These are phyloP conservation scores for Liriodendron chinense DNA, from an alignment of 164 flowering plant genomes.

Conservation along the genomic window DNA sequence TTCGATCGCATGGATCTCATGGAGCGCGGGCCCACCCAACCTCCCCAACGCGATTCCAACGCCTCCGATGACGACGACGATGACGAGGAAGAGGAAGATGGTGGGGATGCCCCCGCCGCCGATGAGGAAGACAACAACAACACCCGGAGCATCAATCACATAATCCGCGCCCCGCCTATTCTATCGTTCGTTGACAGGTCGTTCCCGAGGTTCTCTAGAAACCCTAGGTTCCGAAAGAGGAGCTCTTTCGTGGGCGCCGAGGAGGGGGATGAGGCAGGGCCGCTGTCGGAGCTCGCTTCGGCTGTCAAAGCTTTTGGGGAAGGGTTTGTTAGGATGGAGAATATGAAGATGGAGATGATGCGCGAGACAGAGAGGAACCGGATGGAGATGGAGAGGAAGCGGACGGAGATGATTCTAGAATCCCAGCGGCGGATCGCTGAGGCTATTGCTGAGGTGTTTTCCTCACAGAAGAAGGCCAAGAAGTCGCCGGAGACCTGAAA, in stretches of 20 bases:
- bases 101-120: conserved; percentile 1
- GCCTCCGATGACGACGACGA: conserved; percentile 25
- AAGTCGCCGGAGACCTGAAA: conserved; percentile 13
- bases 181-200: conserved; percentile 6
- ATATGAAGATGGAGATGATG: conserved; percentile 77
- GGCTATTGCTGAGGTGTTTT: conserved; percentile 41
- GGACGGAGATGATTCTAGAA: conserved; percentile 62
- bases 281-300: conserved; percentile 42
- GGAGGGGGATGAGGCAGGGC: conserved; percentile 23
- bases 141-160: conserved; percentile 44
- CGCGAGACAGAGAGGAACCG: conserved; percentile 58
- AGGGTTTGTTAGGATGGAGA: conserved; percentile 66
- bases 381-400: conserved; percentile 79
- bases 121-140: conserved; percentile 18
- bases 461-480: conserved; percentile 35
- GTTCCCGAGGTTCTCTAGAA: conserved; percentile 20
- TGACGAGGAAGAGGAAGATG: conserved; percentile 28
- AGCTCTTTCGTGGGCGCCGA: conserved; percentile 14
- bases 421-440: conserved; percentile 60
- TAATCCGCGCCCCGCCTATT: conserved; percentile 16
- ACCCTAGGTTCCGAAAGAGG: conserved; percentile 26
- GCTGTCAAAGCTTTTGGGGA: conserved; percentile 60
- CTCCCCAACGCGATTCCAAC: conserved; percentile 10
- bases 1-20: conserved; percentile 62
- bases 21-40: conserved; percentile 57